Percentiles rank a stretch among this genome's conserved stretches.
phyloP scores from a whole-genome alignment of 1,284 basidiomycete genomes.

The Pholiota adiposa region DNA sequence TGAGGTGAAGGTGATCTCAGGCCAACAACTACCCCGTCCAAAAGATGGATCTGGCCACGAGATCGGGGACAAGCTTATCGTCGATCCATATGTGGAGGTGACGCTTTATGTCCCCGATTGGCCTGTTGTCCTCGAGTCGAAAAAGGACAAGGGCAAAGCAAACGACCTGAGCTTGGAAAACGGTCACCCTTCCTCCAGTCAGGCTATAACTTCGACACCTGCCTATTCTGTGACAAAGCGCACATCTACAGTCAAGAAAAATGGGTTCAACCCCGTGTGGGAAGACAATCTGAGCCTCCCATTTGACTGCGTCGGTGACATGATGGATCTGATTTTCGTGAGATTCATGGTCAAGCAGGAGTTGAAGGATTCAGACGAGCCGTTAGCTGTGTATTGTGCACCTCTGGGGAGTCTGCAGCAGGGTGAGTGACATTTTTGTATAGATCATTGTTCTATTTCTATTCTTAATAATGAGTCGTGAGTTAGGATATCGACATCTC shows the following conservation, averaged over 20 bases:
- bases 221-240: conserved; percentile 39
- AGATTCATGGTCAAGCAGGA: conserved; percentile 71
- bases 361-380: conserved; percentile 58
- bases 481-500: conserved; percentile 82
- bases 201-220: conserved; percentile 34
- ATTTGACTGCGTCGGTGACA: conserved; percentile 72
- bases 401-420: conserved; percentile 67
- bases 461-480: too few species aligned
- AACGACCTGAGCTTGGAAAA: conserved; percentile 22
- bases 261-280: conserved; percentile 90
- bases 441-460: too few species aligned
- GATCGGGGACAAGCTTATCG: conserved; percentile 54
- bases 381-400: conserved; percentile 71
- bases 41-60: conserved; percentile 71
- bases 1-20: conserved; percentile 82
- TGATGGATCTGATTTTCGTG: conserved; percentile 82
- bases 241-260: conserved; percentile 72
- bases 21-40: conserved; percentile 87
- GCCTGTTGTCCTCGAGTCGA: conserved; percentile 63
- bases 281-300: conserved; percentile 68
- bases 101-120: conserved; percentile 40
- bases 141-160: conserved; percentile 1
- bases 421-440: conserved; percentile 58
- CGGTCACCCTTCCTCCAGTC: conserved; percentile 25
- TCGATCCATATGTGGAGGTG: conserved; percentile 39